Evolutionary conservation across 2,329 filamentous ascomycete genomes (phyloP).

Genomic region (Phoma herbarum): DNA sequence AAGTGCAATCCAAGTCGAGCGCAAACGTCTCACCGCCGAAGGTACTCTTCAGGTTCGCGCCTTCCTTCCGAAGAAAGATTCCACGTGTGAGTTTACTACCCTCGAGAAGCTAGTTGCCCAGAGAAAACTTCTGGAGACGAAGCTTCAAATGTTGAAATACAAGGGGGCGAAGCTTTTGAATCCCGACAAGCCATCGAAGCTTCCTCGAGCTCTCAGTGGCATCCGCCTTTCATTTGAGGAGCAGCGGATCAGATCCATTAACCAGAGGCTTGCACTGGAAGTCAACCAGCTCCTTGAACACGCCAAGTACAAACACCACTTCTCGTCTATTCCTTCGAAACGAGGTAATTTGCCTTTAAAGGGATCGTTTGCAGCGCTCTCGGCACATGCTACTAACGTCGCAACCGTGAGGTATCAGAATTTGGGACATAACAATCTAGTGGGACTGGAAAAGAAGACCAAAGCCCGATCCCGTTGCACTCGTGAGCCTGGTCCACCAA

Average conservation of each 20-base stretch:
- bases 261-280: not conserved
- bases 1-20: not conserved
- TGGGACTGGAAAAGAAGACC: not conserved
- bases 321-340: too few relatives aligned
- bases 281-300: not conserved
- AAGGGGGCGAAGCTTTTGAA: not conserved
- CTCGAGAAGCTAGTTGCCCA: not conserved
- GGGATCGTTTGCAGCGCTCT: not conserved
- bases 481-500: not conserved
- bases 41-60: not conserved
- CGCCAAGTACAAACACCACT: not conserved
- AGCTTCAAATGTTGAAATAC: not conserved
- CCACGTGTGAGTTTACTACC: not conserved
- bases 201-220: not conserved
- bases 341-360: not conserved
- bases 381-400: not conserved
- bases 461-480: not conserved
- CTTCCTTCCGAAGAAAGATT: not conserved
- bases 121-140: not conserved
- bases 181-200: not conserved
- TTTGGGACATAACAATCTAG: not conserved
- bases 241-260: not conserved
- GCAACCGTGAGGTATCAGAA: not conserved
- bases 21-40: not conserved
- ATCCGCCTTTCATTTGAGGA: not conserved